Conservation (phyloP, 768 basidiomycete genomes). For the Suillus paluster region DNA sequence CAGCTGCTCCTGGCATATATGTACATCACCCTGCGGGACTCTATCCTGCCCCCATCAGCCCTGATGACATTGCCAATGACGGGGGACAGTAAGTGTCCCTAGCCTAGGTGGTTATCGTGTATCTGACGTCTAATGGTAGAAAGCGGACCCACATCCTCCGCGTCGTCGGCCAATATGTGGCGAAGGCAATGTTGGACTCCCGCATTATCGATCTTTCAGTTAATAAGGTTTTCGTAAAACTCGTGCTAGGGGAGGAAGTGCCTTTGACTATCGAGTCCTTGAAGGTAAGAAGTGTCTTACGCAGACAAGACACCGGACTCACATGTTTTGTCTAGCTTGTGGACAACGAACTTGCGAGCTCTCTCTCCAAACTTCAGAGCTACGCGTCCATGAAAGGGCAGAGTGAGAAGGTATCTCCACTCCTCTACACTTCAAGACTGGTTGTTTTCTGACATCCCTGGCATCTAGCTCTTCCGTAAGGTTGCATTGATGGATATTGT, state of each 20-base stretch:
- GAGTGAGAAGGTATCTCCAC: conserved; percentile 58
- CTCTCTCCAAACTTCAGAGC: conserved; percentile 76
- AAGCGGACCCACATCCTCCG: conserved; percentile 87
- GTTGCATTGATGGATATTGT: conserved; percentile 62
- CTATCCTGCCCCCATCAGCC: conserved; percentile 83
- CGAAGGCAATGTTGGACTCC: conserved; percentile 96
- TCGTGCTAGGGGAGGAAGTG: conserved; percentile 85
- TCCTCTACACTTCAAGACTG: not conserved
- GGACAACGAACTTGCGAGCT: conserved; percentile 84
- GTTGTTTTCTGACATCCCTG: not conserved
- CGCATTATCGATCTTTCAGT: conserved; percentile 96
- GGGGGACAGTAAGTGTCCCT: conserved; percentile 66
- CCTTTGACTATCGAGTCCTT: conserved; percentile 84
- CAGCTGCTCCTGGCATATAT: conserved; percentile 60
- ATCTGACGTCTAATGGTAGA: conserved; percentile 41
- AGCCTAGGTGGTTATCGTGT: not conserved
- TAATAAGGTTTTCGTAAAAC: conserved; percentile 93
- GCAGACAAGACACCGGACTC: not conserved
- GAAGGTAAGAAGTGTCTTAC: conserved; percentile 54
- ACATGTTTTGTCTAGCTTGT: conserved; percentile 59
- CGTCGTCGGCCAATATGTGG: conserved; percentile 94
- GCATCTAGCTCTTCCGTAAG: conserved; percentile 54
- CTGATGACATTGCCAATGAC: conserved; percentile 70
- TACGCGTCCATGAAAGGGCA: conserved; percentile 56
- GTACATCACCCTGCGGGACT: conserved; percentile 87